Conservation (phyloP, 2,329 filamentous ascomycete species). For the Verticillium albo-atrum region DNA sequence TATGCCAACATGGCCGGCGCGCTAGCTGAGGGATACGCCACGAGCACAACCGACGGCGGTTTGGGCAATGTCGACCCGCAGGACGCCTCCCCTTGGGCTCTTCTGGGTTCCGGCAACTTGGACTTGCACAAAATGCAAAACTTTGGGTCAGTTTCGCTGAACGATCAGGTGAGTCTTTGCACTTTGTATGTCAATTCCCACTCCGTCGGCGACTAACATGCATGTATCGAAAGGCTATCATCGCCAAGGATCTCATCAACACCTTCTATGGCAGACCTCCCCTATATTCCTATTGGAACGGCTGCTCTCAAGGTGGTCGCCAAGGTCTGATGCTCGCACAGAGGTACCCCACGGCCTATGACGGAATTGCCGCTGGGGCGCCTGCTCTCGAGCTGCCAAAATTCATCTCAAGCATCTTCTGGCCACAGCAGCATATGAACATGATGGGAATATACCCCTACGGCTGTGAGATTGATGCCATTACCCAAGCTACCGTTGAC, state of each 20-base stretch:
- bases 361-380: constrained; percentile 29
- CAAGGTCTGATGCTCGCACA: constrained; percentile 45
- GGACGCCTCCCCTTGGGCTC: constrained; percentile 11
- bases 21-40: constrained; percentile 10
- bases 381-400: constrained; percentile 1
- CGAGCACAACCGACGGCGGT: constrained; percentile 13
- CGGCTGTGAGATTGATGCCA: constrained; percentile 26
- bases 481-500: constrained; percentile 26
- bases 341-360: constrained; percentile 43
- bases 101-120: constrained; percentile 8
- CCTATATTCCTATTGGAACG: constrained; percentile 40
- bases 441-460: constrained; percentile 22
- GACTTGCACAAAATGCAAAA: constrained; percentile 4
- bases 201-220: too few species aligned
- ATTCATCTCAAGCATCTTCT: not conserved
- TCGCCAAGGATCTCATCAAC: constrained; percentile 20
- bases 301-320: constrained; percentile 47
- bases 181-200: too few species aligned
- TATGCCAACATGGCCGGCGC: constrained; percentile 12
- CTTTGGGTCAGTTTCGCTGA: constrained; percentile 9
- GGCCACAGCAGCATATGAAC: not conserved
- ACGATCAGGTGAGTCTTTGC: constrained; percentile 20
- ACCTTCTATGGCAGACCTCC: constrained; percentile 31
- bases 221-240: constrained; percentile 26
- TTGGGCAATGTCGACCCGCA: not conserved